These are phyloP conservation scores for Beauveria asiatica DNA, from an alignment of 2,329 filamentous ascomycete species.

Conservation along the genomic window DNA sequence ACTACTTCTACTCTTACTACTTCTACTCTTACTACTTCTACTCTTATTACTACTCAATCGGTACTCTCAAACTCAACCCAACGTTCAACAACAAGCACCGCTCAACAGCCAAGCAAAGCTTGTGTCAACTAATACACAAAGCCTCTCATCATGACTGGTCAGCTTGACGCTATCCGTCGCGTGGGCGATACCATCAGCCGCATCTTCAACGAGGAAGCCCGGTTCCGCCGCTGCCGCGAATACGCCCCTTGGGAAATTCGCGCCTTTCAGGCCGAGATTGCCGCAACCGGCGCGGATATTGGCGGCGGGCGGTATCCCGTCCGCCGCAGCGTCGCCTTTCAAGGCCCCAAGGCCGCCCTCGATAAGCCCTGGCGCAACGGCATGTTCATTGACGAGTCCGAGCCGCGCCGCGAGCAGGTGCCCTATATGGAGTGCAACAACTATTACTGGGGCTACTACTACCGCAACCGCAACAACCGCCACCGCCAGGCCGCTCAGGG, in stretches of 20 bases:
- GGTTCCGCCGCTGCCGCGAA: not conserved
- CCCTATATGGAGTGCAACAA: not conserved
- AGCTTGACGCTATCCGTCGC: not conserved
- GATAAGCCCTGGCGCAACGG: not conserved
- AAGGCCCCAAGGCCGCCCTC: not conserved
- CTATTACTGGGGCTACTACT: not conserved
- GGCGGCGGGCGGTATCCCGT: not conserved
- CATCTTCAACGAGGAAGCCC: not conserved
- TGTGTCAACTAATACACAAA: not conserved
- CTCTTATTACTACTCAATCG: too few species aligned
- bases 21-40: too few species aligned
- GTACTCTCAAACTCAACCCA: too few species aligned
- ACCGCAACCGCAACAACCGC: not conserved
- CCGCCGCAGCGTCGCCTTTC: not conserved
- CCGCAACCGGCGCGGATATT: not conserved
- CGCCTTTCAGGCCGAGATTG: not conserved
- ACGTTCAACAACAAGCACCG: too few species aligned
- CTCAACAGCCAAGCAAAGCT: not conserved
- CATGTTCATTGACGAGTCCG: not conserved
- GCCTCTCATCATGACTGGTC: not conserved
- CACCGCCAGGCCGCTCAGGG: not conserved
- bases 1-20: too few species aligned
- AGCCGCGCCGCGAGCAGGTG: not conserved
- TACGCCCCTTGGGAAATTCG: not conserved
- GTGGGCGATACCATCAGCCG: not conserved